phyloP scores from a whole-genome alignment of 495 filamentous ascomycete species.

The Cryomyces minteri region DNA sequence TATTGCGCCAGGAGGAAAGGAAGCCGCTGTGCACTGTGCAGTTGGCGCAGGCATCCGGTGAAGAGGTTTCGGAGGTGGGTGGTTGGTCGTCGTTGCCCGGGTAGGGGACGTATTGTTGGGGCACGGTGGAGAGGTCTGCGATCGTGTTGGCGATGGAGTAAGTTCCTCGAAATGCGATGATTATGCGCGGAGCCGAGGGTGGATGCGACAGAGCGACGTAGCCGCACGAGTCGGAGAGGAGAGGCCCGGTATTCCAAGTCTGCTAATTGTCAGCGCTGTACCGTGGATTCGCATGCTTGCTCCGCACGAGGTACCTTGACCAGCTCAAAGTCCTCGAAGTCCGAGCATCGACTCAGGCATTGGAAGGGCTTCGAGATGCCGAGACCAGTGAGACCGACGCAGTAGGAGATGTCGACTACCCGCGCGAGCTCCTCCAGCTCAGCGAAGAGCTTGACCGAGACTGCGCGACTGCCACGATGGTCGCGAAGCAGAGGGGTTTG shows the following conservation, averaged over 20 bases:
- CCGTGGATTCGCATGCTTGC: too few relatives aligned
- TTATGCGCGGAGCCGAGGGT: constrained; percentile 39
- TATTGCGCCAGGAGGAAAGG: constrained; percentile 60
- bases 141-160: constrained; percentile 86
- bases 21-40: constrained; percentile 92
- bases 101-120: constrained; percentile 83
- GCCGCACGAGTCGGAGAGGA: constrained; percentile 82
- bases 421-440: constrained; percentile 73
- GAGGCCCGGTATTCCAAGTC: constrained; percentile 79
- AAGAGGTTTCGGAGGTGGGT: constrained; percentile 2
- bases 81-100: constrained; percentile 21
- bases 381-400: constrained; percentile 53
- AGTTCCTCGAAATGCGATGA: constrained; percentile 89
- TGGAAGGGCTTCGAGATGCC: constrained; percentile 68
- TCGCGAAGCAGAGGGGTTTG: too few relatives aligned
- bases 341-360: constrained; percentile 64
- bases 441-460: constrained; percentile 50
- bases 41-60: constrained; percentile 37
- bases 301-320: constrained; percentile 30
- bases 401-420: constrained; percentile 89
- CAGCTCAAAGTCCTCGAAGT: constrained; percentile 64
- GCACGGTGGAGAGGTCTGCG: constrained; percentile 68
- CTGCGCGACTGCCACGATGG: constrained; percentile 14
- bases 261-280: constrained; percentile 7
- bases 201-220: constrained; percentile 73